Percentiles rank a stretch among this genome's conserved stretches.
phyloP scores from a whole-genome alignment of 169 alveolate genomes.

The Cystoisospora suis region DNA sequence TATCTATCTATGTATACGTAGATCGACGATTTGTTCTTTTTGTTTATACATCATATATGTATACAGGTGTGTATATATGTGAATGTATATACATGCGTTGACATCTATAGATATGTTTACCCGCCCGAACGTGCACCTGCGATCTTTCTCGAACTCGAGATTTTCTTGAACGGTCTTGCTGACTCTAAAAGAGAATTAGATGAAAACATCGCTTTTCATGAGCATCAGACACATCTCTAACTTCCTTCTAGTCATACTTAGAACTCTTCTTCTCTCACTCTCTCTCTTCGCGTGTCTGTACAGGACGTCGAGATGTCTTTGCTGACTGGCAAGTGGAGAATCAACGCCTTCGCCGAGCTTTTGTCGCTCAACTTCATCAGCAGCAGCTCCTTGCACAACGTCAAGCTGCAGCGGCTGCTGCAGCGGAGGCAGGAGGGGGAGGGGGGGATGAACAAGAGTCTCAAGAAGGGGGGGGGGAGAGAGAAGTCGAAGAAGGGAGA shows the following conservation, averaged over 20 bases:
- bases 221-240: too few species aligned
- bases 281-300: background rate
- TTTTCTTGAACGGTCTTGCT: too few species aligned
- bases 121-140: too few species aligned
- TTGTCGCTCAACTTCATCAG: slow-evolving; percentile 59
- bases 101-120: background rate
- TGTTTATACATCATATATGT: background rate
- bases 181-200: too few species aligned
- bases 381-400: slow-evolving; percentile 55
- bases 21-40: background rate
- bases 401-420: slow-evolving; percentile 58
- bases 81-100: background rate
- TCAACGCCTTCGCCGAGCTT: slow-evolving; percentile 58
- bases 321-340: slow-evolving; percentile 56
- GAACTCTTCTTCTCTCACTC: background rate
- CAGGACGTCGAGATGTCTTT: slow-evolving; percentile 44
- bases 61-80: background rate
- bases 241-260: background rate
- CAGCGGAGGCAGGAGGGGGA: too few species aligned
- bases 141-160: too few species aligned
- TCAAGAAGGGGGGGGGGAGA: too few species aligned
- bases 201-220: too few species aligned
- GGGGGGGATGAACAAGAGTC: too few species aligned
- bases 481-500: too few species aligned
- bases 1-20: background rate